Conservation (phyloP, 2,329 filamentous ascomycete genomes). For the Byssochlamys sp. region DNA sequence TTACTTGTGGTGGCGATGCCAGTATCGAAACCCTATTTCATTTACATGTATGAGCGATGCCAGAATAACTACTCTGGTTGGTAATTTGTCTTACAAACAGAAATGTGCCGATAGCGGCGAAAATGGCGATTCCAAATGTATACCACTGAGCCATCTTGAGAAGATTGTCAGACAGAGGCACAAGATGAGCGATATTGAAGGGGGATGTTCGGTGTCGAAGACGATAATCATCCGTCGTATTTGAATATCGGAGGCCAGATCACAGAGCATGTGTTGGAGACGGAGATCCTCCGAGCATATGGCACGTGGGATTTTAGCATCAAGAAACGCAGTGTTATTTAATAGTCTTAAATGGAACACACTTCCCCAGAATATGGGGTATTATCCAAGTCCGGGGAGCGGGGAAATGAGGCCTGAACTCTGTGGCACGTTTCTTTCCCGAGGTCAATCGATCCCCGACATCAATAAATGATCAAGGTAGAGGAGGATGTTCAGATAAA, state of each 20-base stretch:
- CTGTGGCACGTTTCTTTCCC: not conserved
- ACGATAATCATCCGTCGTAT: not conserved
- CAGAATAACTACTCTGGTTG: not conserved
- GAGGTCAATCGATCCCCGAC: not conserved
- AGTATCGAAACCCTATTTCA: constrained; percentile 46
- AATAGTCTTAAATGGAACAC: not conserved
- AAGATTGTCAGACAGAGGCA: not conserved
- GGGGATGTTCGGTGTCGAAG: no score
- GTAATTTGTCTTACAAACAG: constrained; percentile 39
- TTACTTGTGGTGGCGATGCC: constrained; percentile 51
- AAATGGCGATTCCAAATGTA: constrained; percentile 44
- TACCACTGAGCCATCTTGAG: constrained; percentile 34
- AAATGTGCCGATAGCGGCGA: constrained; percentile 51
- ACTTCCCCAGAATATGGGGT: not conserved
- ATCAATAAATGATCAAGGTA: not conserved
- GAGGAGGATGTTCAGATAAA: not conserved
- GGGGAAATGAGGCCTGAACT: not conserved
- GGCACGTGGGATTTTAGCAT: not conserved
- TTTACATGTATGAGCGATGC: constrained; percentile 4
- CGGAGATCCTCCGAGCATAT: not conserved
- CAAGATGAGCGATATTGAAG: not conserved
- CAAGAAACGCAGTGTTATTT: not conserved
- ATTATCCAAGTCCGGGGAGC: not conserved
- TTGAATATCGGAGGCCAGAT: not conserved
- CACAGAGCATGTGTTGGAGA: not conserved